Evolutionary conservation across 345 rosid genomes (phyloP).

Genomic region (Murraya koenigii): DNA sequence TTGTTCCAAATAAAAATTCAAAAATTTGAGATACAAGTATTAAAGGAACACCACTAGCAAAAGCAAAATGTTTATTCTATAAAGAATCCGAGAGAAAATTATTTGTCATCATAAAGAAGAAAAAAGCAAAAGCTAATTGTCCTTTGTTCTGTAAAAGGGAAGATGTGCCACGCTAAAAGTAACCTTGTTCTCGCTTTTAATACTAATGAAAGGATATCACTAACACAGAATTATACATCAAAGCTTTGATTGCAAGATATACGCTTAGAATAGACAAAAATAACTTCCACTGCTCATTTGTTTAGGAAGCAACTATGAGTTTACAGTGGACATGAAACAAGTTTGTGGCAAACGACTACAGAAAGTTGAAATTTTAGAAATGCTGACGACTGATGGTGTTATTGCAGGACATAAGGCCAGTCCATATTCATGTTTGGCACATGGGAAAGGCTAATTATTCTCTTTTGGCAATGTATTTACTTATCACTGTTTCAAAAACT

Average conservation of each 20-base stretch:
- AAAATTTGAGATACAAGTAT: constrained; percentile 3
- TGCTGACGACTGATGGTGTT: background rate
- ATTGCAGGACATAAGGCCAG: background rate
- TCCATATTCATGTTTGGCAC: background rate
- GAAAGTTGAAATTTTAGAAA: background rate
- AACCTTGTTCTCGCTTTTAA: background rate
- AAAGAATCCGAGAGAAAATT: constrained; percentile 34
- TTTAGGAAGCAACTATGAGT: background rate
- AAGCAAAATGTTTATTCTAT: constrained; percentile 9
- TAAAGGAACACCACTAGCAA: constrained; percentile 14
- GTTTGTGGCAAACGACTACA: background rate
- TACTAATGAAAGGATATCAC: constrained; percentile 11
- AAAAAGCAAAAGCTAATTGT: constrained; percentile 26
- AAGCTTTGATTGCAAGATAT: background rate
- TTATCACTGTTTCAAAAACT: background rate
- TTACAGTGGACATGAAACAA: background rate
- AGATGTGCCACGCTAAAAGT: constrained; percentile 11
- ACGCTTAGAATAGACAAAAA: background rate
- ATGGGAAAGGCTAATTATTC: background rate
- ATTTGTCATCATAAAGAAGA: constrained; percentile 18
- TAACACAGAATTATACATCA: background rate
- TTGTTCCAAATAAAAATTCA: background rate
- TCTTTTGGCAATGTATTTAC: background rate
- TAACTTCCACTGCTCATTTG: background rate
- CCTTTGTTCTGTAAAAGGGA: constrained; percentile 26